Evolutionary conservation across 1,284 basidiomycete species (phyloP).

Genomic region (Peniophora sp.): DNA sequence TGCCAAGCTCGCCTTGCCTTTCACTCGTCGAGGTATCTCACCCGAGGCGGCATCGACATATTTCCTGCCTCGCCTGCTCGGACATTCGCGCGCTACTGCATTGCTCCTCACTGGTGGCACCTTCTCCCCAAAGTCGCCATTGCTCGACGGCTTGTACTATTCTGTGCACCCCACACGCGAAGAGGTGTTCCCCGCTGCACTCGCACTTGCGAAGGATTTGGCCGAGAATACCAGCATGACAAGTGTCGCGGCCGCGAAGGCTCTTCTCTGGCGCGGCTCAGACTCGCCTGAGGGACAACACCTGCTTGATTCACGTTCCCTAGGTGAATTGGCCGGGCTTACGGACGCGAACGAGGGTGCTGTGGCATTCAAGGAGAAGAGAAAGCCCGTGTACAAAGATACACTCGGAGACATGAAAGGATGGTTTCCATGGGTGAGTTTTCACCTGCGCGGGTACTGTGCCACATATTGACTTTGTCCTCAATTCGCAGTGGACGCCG

Average conservation of each 20-base stretch:
- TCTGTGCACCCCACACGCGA: conserved; percentile 37
- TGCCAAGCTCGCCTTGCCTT: conserved; percentile 46
- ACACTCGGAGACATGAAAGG: conserved; percentile 29
- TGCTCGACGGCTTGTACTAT: conserved; percentile 37
- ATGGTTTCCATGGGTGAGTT: conserved; percentile 45
- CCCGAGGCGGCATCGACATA: conserved; percentile 42
- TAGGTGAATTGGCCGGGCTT: conserved; percentile 28
- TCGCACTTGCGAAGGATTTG: conserved; percentile 43
- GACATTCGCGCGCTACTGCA: conserved; percentile 40
- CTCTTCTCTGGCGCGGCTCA: conserved; percentile 40
- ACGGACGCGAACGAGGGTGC: conserved; percentile 41
- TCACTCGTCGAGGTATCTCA: conserved; percentile 45
- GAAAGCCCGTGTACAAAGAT: conserved; percentile 35
- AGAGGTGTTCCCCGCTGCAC: conserved; percentile 43
- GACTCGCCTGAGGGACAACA: conserved; percentile 46
- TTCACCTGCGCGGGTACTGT: neutral
- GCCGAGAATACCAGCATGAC: conserved; percentile 42
- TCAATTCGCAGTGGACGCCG: no score
- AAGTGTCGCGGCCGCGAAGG: conserved; percentile 43
- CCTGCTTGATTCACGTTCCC: conserved; percentile 41
- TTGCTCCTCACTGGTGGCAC: conserved; percentile 43
- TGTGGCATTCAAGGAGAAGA: conserved; percentile 38
- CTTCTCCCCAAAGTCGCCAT: conserved; percentile 34
- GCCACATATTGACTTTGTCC: no score
- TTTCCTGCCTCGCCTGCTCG: conserved; percentile 45